These are phyloP conservation scores for Coemansia asiatica DNA, from an alignment of 192 early-diverging fungal species.

Conservation along the genomic window DNA sequence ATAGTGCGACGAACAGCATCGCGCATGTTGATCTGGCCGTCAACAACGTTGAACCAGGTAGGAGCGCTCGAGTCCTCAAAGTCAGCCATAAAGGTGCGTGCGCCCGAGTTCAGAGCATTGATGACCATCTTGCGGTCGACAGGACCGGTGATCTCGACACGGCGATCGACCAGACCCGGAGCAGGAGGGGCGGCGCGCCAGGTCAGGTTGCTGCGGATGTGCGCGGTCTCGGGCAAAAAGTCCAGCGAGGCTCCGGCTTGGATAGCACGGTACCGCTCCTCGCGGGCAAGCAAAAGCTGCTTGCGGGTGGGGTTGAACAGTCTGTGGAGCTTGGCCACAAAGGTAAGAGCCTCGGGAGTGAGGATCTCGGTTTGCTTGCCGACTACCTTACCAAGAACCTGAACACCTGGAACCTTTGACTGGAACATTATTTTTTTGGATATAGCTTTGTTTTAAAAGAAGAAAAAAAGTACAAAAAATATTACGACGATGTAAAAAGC, in stretches of 20 bases:
- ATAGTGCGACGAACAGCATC: conserved; percentile 90
- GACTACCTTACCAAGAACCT: conserved; percentile 67
- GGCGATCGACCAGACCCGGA: conserved; percentile 85
- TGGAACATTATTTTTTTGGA: conserved; percentile 37
- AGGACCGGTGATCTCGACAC: conserved; percentile 97
- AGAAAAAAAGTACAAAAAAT: neutral
- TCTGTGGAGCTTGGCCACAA: conserved; percentile 88
- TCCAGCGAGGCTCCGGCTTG: conserved; percentile 82
- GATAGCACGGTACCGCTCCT: conserved; percentile 73
- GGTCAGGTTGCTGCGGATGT: conserved; percentile 84
- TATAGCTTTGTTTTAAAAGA: neutral
- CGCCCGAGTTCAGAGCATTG: conserved; percentile 95
- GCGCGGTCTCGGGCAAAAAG: conserved; percentile 89
- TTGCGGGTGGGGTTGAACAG: conserved; percentile 89
- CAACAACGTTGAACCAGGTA: conserved; percentile 91
- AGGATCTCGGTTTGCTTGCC: conserved; percentile 74
- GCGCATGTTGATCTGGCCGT: conserved; percentile 91
- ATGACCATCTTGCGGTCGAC: conserved; percentile 99
- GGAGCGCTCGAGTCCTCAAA: conserved; percentile 99
- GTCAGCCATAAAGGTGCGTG: conserved; percentile 97
- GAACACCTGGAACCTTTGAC: conserved; percentile 68
- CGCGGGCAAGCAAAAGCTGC: conserved; percentile 77
- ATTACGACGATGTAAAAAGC: neutral
- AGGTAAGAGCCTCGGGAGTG: conserved; percentile 75
- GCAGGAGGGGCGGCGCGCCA: conserved; percentile 90